Base-by-base conservation (phyloP, 768 basidiomycete genomes). In the Lentinula sp. region DNA sequence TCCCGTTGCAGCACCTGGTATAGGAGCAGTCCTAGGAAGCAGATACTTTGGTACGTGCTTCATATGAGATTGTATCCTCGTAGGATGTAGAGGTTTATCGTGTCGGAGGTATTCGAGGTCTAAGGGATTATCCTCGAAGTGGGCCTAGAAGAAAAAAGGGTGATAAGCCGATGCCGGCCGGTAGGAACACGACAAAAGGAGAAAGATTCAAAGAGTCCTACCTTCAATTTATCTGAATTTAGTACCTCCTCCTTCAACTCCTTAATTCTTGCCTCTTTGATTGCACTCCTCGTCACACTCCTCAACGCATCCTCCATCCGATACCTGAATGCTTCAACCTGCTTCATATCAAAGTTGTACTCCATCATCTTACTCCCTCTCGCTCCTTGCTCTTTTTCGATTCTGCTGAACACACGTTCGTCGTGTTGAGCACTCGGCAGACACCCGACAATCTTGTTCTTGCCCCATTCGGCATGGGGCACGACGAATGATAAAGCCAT, bases 241-340 rank as follows among this genome's bases (percentile, higher is more conserved):
- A 99, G 72, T 40, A 98, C 87, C 73, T 99, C 97, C 34, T 86
- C 76, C 73, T 96, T 95, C 66, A 98, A 75, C 73, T 98, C 96
- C 73, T 95, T 96, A 50, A 97, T 80, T 66, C 95, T 78, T 1
- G 97, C 97, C 73, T 99, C 96, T 65, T 87, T 84, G 63, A 98
- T 85, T 6, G 88, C 85, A 60, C 84, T 87, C 65, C 87, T 82
- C 59, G 97, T 98, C 9, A 97, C 95, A 50, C 88, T 84, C 64
- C 93, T 80, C 67, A 98, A 70, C 1, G 93, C 97, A 69, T 98
- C 97, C 69, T 96, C 93, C 96, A 98, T 98, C 52, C 97, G 83
- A 75, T 99, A 99, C 69, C 95, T 78, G 76, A 99, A 99, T 21
- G 93, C 94, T 67, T 99, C 95, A 18, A 98, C 93, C 78, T 97